phyloP scores from a whole-genome alignment of 1,284 basidiomycete species.

The Cerrena zonata region DNA sequence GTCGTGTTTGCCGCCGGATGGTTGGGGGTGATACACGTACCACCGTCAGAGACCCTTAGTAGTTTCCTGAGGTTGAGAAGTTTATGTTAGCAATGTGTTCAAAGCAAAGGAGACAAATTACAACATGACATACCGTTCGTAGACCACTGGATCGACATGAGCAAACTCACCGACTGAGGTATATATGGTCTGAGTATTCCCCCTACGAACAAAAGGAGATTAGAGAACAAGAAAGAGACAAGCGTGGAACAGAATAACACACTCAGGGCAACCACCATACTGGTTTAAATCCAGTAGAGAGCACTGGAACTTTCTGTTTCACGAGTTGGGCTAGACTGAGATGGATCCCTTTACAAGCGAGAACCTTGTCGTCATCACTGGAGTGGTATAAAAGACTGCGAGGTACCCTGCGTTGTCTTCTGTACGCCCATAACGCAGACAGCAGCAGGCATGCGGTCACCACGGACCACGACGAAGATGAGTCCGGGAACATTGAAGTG shows the following conservation, averaged over 20 bases:
- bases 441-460: neutral
- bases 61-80: slow-evolving; percentile 13
- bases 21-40: slow-evolving; percentile 13
- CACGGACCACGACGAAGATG: neutral
- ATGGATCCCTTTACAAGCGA: neutral
- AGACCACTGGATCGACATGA: slow-evolving; percentile 20
- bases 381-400: slow-evolving; percentile 2
- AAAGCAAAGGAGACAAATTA: neutral
- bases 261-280: slow-evolving; percentile 26
- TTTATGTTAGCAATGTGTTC: neutral
- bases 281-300: slow-evolving; percentile 17
- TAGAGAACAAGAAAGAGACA: neutral
- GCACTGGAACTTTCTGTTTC: slow-evolving; percentile 16
- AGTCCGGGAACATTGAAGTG: neutral
- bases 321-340: slow-evolving; percentile 15
- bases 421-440: too few relatives aligned
- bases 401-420: neutral
- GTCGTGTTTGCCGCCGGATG: too few relatives aligned
- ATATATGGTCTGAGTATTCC: slow-evolving; percentile 23
- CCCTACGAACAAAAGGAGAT: slow-evolving; percentile 11
- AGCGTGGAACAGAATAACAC: slow-evolving; percentile 1
- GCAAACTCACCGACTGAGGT: slow-evolving; percentile 22
- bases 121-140: slow-evolving; percentile 17
- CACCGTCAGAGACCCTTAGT: slow-evolving; percentile 21
- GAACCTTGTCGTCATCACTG: neutral